Base-by-base conservation (phyloP, 83 land plant species). In the Larix sibirica region DNA sequence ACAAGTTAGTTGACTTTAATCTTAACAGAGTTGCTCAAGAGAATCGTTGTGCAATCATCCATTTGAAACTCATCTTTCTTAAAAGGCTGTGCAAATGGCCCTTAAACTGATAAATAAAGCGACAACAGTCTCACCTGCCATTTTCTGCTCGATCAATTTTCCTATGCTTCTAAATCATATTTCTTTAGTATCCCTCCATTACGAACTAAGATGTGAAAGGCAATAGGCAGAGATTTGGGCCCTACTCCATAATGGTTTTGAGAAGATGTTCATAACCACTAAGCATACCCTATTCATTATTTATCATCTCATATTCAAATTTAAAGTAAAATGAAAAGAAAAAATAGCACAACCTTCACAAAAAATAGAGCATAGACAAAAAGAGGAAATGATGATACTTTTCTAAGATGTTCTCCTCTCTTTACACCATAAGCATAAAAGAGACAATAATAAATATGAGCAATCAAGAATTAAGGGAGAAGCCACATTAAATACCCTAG, bases 361-460 rank as follows among this genome's bases (percentile, higher is more conserved):
- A 47, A 17, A 20, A 20, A 71, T 13, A 9, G 77, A 8, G 7
- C 9, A 13, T 40, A 38, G 44, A 42, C 44, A 42, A 5, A 6
- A 6, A 50, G 21, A 38, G 40, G 23, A 40, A 28, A 68, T 69
- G 54, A 20, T 9, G 9, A 44, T 73, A 42, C 42, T 42, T 73
- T 42, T 73, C 77, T n/a, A 73, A 12, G 12, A n/a, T 73, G 40
- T 20, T 73, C 56, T 73, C 56, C 77, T 73, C 38, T 71, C 21
- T 17, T 38, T 42, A 21, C 42, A 73, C 24, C 26, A 42, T 23
- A 73, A 50, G 77, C 42, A 73, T 44, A 73, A 73, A n/a, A 56
- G 77, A 73, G n/a, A 73, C 31, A 42, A 0, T 6, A 44, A 69
- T 73, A 1, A 42, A 73, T 21, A n/a, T 0, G 23, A 73, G 42